Conservation (phyloP, 306 rosid genomes). For the Vicia faba region DNA sequence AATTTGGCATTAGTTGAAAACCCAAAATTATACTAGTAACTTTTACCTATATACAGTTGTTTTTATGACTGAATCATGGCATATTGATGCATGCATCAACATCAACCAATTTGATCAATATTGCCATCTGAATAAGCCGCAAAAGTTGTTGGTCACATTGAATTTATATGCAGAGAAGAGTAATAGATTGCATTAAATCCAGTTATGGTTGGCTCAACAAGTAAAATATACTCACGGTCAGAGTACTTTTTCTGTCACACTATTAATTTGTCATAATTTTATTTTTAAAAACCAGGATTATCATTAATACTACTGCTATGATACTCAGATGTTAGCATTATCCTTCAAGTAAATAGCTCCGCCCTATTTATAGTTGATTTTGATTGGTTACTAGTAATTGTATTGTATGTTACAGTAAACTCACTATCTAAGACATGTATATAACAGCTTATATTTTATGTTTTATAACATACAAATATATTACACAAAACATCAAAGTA, state of each 20-base stretch:
- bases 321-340: not conserved
- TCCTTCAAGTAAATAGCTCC: not conserved
- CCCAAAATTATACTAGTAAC: no score
- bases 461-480: not conserved
- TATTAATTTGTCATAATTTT: conserved; percentile 3
- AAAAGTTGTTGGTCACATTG: conserved; percentile 43
- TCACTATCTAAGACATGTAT: not conserved
- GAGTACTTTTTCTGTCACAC: conserved; percentile 5
- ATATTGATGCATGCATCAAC: conserved; percentile 14
- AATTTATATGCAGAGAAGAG: conserved; percentile 30
- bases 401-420: not conserved
- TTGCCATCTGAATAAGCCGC: conserved; percentile 12
- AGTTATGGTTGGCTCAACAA: conserved; percentile 24
- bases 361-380: not conserved
- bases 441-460: no score
- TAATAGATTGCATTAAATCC: conserved; percentile 37
- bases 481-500: not conserved
- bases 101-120: conserved; percentile 39
- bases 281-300: not conserved
- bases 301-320: conserved; percentile 1
- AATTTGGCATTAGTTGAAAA: no score
- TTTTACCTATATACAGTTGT: no score
- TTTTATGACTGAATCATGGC: not conserved
- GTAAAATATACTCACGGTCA: conserved; percentile 17
- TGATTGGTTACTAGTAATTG: no score